phyloP scores from a whole-genome alignment of 1,284 basidiomycete species.

The Peniophora sp. region DNA sequence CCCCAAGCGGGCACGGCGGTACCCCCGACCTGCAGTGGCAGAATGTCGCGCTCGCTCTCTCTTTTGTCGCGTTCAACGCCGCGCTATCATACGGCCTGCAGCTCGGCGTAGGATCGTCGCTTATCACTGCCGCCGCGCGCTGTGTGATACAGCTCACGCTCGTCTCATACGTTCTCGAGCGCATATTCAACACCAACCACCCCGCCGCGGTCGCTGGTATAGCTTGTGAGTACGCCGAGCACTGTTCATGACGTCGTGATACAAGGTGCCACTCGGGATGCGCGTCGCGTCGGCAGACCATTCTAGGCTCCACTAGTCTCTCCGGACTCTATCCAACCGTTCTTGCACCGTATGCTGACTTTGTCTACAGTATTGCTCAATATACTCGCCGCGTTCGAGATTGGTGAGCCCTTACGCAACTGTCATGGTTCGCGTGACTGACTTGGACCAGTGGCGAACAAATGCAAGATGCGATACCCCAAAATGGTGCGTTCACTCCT shows the following conservation, averaged over 20 bases:
- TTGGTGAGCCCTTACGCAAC: conserved; percentile 32
- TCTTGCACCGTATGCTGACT: too few species aligned
- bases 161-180: conserved; percentile 62
- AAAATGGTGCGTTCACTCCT: conserved; percentile 50
- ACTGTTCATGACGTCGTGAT: neutral
- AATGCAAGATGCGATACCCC: conserved; percentile 63
- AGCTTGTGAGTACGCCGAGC: conserved; percentile 39
- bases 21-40: conserved; percentile 41
- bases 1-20: neutral
- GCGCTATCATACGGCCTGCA: conserved; percentile 54
- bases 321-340: too few species aligned
- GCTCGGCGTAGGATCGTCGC: conserved; percentile 61
- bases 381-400: conserved; percentile 63
- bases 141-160: conserved; percentile 73
- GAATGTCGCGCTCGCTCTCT: conserved; percentile 68
- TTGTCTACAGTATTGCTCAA: conserved; percentile 50
- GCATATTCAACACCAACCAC: conserved; percentile 68
- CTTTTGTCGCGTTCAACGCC: conserved; percentile 64
- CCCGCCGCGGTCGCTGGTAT: conserved; percentile 71
- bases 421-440: conserved; percentile 17
- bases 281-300: neutral
- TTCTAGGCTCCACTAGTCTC: too few species aligned
- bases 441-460: conserved; percentile 46
- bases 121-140: conserved; percentile 62
- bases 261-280: neutral